Evolutionary conservation across 208 protist genomes (phyloP).

Genomic region (Trichomonas vaginalis): DNA sequence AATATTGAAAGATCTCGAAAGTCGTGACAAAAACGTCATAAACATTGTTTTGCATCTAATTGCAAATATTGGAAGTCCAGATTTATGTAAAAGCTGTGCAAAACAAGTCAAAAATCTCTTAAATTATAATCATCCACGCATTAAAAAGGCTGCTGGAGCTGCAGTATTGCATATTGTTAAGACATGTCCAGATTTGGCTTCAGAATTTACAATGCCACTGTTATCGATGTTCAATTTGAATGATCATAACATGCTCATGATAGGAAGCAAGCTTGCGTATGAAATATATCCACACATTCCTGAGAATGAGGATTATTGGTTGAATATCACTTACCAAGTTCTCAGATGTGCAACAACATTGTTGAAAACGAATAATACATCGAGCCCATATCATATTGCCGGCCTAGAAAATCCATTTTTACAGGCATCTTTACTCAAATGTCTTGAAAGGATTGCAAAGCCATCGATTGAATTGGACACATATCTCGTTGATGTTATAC

Average conservation of each 20-base stretch:
- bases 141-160: neutral
- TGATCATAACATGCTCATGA: neutral
- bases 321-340: neutral
- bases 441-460: neutral
- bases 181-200: neutral
- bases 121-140: neutral
- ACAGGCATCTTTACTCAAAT: neutral
- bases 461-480: neutral
- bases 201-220: neutral
- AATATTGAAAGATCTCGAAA: neutral
- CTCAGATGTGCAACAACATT: neutral
- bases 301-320: neutral
- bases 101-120: neutral
- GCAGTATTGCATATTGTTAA: neutral
- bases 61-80: neutral
- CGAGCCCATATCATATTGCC: neutral
- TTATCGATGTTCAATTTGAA: neutral
- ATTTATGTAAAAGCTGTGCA: neutral
- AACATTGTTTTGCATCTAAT: neutral
- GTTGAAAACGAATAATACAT: neutral
- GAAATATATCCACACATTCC: neutral
- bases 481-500: neutral
- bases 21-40: neutral
- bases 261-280: neutral
- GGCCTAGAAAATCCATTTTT: neutral